Base-by-base conservation (phyloP, 208 protist species). In the Wallacemonas sp. region DNA sequence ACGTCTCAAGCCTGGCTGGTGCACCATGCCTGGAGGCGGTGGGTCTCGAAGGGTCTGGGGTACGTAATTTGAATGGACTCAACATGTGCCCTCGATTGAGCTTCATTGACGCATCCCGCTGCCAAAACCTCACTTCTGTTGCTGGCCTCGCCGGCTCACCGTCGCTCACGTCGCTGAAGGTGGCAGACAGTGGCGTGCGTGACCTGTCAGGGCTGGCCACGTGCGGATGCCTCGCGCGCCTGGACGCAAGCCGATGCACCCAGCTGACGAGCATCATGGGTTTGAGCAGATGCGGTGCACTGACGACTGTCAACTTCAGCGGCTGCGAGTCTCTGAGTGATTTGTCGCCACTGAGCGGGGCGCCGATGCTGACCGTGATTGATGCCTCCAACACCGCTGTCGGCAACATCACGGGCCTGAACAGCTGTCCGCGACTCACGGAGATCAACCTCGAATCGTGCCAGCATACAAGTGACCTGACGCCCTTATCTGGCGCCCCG, bases 231-330 rank as follows among this genome's bases (percentile, higher is more conserved):
- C 51, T 58, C 11, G 51, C 34, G 19, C 19, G n/a, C 11, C 30
- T 34, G 6, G 6, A 58, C 31, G 28, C 28, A 2, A 11, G 17
- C 2, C 4, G 26, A 15, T 58, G 51, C 22, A 4, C 14, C 4
- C 2, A 27, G n/a, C n/a, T 58, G 51, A 24, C 21, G n/a, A 63
- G 2, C 63, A 73, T 1, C 2, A 27, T 5, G 61, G 66, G 15
- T 39, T 78, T n/a, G 26, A 24, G 39, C 26, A n/a, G 31, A n/a
- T 78, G 72, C 24, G 1, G 38, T 0, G 53, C 56, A 5, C 41
- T 78, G 41, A 11, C 30, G 4, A 21, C n/a, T 11, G 30, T 58
- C 30, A 31, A 58, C 19, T 26, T 58, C n/a, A 41, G 51, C 51
- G 21, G 21, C 51, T 58, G 51, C 30, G 3, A 8, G 51, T 34